phyloP scores from a whole-genome alignment of 2,329 filamentous ascomycete species.

The Rutstroemia sydowiana region DNA sequence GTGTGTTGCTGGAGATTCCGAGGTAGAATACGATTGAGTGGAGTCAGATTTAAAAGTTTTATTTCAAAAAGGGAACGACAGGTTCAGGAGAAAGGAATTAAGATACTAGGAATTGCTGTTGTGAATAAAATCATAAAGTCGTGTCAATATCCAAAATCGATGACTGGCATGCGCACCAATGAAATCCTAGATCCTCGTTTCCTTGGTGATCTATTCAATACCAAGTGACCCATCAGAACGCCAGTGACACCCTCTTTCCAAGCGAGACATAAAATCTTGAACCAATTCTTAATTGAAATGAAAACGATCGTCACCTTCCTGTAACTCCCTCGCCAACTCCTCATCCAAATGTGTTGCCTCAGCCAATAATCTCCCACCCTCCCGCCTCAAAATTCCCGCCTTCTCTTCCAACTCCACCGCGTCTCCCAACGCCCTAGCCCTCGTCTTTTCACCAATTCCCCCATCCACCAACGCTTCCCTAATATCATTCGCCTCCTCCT shows the following conservation, averaged over 20 bases:
- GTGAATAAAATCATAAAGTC: too few species aligned
- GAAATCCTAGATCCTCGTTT: too few species aligned
- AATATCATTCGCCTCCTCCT: constrained; percentile 17
- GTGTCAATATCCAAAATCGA: too few species aligned
- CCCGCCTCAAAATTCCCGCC: constrained; percentile 18
- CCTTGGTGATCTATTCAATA: too few species aligned
- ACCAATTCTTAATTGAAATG: too few species aligned
- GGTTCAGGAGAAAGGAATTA: too few species aligned
- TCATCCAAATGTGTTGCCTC: constrained; percentile 21
- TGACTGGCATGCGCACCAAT: background rate
- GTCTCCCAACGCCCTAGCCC: constrained; percentile 13
- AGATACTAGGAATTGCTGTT: too few species aligned
- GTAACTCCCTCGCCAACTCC: constrained; percentile 23
- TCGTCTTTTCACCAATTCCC: constrained; percentile 12
- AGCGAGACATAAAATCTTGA: too few species aligned
- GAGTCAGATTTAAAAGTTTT: background rate
- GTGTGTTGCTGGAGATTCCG: constrained; percentile 35
- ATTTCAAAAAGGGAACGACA: too few species aligned
- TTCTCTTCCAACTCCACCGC: constrained; percentile 20
- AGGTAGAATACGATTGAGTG: constrained; percentile 6
- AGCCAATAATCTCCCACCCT: constrained; percentile 20
- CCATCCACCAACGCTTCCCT: background rate
- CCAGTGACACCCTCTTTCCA: too few species aligned
- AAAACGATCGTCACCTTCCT: constrained; percentile 14
- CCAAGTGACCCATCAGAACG: too few species aligned